Evolutionary conservation across 169 alveolate species (phyloP).

Genomic region (Blepharisma undulans): DNA sequence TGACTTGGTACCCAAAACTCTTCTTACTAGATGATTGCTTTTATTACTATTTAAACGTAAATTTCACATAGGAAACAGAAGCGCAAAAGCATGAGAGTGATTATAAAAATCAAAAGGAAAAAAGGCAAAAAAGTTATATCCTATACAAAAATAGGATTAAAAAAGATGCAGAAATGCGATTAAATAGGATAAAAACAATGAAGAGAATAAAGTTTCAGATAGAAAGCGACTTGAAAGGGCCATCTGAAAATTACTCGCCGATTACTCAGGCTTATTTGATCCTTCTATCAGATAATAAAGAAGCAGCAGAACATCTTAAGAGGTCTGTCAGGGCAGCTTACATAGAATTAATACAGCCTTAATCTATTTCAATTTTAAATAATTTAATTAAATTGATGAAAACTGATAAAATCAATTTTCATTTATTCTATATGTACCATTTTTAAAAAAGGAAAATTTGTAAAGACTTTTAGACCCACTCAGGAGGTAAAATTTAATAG

Average conservation of each 20-base stretch:
- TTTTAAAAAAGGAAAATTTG: too few species aligned
- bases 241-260: not conserved
- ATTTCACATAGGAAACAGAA: not conserved
- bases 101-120: not conserved
- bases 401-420: too few species aligned
- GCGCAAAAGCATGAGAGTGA: not conserved
- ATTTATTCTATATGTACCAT: too few species aligned
- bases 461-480: too few species aligned
- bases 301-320: not conserved
- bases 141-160: not conserved
- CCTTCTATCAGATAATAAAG: not conserved
- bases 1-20: not conserved
- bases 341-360: too few species aligned
- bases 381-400: too few species aligned
- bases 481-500: too few species aligned
- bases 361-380: too few species aligned
- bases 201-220: not conserved
- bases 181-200: not conserved
- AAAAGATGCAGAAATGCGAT: not conserved
- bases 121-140: not conserved
- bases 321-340: too few species aligned
- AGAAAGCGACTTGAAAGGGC: not conserved
- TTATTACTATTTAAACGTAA: not conserved
- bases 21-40: not conserved
- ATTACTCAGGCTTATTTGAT: not conserved